Conservation (phyloP, 2,329 filamentous ascomycete genomes). For the Neopestalotiopsis clavispora region DNA sequence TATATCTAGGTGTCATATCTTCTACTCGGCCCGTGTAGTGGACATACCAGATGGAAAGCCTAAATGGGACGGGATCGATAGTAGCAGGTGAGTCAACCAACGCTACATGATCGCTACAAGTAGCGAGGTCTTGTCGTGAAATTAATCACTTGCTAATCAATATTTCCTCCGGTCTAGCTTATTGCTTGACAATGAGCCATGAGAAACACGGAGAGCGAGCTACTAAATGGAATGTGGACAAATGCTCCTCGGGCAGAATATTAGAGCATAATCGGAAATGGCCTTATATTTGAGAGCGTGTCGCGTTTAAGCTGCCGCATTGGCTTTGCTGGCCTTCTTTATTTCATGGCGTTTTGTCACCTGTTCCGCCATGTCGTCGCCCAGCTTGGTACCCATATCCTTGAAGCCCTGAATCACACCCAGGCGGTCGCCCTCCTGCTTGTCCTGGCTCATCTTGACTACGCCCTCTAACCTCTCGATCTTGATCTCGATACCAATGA, state of each 20-base stretch:
- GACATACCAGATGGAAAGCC: slow-evolving; percentile 78
- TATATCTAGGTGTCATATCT: slow-evolving; percentile 69
- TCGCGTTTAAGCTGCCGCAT: neutral
- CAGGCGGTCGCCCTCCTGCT: slow-evolving; percentile 53
- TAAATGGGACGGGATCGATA: slow-evolving; percentile 75
- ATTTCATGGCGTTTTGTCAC: slow-evolving; percentile 13
- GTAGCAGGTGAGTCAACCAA: neutral
- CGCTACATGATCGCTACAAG: neutral
- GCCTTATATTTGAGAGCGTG: no score
- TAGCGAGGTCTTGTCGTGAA: neutral
- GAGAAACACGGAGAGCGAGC: neutral
- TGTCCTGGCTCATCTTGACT: slow-evolving; percentile 72
- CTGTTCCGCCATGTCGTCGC: slow-evolving; percentile 12
- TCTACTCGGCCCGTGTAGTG: slow-evolving; percentile 75
- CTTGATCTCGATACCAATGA: slow-evolving; percentile 65
- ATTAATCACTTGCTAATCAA: neutral
- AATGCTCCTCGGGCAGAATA: no score
- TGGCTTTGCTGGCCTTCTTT: slow-evolving; percentile 7
- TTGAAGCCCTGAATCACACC: slow-evolving; percentile 64
- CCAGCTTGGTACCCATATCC: slow-evolving; percentile 40
- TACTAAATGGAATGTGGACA: no score
- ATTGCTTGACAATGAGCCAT: slow-evolving; percentile 7
- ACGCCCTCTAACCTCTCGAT: slow-evolving; percentile 62
- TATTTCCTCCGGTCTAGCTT: neutral
- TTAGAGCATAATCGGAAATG: no score